phyloP scores from a whole-genome alignment of 805 yeast genomes.

The Vanderwaltozyma polyspora region DNA sequence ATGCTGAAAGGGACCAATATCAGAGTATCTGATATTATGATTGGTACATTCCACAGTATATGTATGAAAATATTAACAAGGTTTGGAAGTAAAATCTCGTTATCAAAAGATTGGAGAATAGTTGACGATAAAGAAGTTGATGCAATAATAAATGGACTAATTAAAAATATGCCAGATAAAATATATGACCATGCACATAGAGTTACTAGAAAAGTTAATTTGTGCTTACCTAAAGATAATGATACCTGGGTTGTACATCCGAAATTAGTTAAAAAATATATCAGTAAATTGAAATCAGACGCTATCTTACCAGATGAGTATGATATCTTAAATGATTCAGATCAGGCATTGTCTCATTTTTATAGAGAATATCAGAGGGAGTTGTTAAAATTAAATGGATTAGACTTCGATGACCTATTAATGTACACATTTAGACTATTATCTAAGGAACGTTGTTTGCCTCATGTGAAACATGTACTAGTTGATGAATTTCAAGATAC shows the following conservation, averaged over 20 bases:
- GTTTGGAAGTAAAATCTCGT: slow-evolving; percentile 43
- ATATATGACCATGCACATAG: slow-evolving; percentile 24
- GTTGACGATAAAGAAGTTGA: slow-evolving; percentile 56
- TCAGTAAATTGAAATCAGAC: slow-evolving; percentile 46
- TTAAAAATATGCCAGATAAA: slow-evolving; percentile 26
- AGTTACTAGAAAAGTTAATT: slow-evolving; percentile 19
- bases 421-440: slow-evolving; percentile 44
- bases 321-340: slow-evolving; percentile 15
- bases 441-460: slow-evolving; percentile 32
- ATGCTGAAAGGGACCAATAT: slow-evolving; percentile 25
- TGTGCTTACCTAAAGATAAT: slow-evolving; percentile 16
- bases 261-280: slow-evolving; percentile 31
- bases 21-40: slow-evolving; percentile 36
- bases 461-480: slow-evolving; percentile 53
- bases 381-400: slow-evolving; percentile 31
- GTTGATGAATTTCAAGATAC: slow-evolving; percentile 97
- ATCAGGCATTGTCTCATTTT: slow-evolving; percentile 28
- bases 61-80: slow-evolving; percentile 49
- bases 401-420: slow-evolving; percentile 82
- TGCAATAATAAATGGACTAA: slow-evolving; percentile 25
- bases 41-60: slow-evolving; percentile 88
- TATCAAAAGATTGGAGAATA: slow-evolving; percentile 34
- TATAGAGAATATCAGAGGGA: slow-evolving; percentile 44
- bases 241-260: slow-evolving; percentile 32
- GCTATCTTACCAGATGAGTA: slow-evolving; percentile 38